These are phyloP conservation scores for Lichina pygmaea DNA, from an alignment of 495 filamentous ascomycete genomes.

Conservation along the genomic window DNA sequence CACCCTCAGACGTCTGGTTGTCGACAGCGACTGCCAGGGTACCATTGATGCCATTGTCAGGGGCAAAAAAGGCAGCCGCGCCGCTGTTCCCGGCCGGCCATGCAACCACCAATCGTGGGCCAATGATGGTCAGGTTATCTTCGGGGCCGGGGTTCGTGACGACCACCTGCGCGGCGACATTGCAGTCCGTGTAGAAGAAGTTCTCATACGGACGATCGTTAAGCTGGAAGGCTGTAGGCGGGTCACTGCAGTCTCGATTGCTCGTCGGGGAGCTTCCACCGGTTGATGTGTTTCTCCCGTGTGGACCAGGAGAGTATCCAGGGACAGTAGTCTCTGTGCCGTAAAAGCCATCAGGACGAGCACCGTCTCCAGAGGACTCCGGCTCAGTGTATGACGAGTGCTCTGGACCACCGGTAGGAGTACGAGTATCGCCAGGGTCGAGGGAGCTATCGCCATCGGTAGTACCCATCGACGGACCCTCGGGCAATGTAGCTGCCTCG, in stretches of 20 bases:
- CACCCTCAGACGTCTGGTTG: conserved; percentile 14
- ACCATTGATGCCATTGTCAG: conserved; percentile 24
- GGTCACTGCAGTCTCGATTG: not conserved
- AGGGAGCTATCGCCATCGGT: too few relatives aligned
- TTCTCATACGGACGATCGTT: conserved; percentile 27
- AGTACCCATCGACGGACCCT: too few relatives aligned
- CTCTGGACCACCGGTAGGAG: too few relatives aligned
- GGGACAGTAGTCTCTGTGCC: too few relatives aligned
- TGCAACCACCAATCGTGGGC: conserved; percentile 28
- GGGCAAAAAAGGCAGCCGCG: conserved; percentile 23
- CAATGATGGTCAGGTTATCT: conserved; percentile 24
- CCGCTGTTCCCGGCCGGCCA: conserved; percentile 43
- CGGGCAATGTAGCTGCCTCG: too few relatives aligned
- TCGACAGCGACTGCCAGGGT: conserved; percentile 22
- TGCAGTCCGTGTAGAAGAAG: conserved; percentile 36
- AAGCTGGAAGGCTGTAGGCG: conserved; percentile 6
- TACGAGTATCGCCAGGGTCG: too few relatives aligned
- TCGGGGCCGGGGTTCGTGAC: conserved; percentile 25
- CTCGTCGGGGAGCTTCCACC: too few relatives aligned
- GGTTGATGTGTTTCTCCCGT: too few relatives aligned
- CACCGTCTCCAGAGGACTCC: too few relatives aligned
- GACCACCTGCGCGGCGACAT: conserved; percentile 26
- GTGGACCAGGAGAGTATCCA: too few relatives aligned
- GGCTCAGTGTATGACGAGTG: too few relatives aligned
- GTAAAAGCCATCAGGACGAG: too few relatives aligned